Base-by-base conservation (phyloP, 495 filamentous ascomycete species). In the Stereocaulon alpinum region DNA sequence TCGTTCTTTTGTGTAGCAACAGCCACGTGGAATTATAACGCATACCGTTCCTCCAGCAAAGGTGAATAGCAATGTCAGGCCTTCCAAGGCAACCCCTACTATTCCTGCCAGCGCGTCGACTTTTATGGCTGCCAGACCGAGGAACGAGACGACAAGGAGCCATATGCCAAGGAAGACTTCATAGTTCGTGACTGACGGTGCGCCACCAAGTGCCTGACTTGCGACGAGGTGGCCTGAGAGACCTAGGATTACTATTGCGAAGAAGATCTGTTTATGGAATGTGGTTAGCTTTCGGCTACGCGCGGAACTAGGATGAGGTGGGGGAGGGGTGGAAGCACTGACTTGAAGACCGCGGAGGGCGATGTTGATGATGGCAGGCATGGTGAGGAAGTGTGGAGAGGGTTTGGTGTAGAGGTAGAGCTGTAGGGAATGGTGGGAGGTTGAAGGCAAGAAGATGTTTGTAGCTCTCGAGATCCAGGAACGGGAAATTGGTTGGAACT, bases 21-120 rank as follows among this genome's bases (percentile, higher is more conserved):
- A 18, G 58, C n/a, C 22, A 9, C 30, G 17, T 37, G 9, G 7
- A 17, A 20, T 3, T 43, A 24, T 11, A 40, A 20, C 17, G 76
- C 79, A 24, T 77, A 87, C 85, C 1, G 88, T 78, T 32, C 73
- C 85, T 17, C 76, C 80, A 55, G 76, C 77, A 67, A 88, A 79
- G 71, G 79, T 83, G 73, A 88, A 84, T 40, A 88, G 62, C 22
- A 72, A 70, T 66, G 83, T 85, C 40, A 86, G 71, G 1, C 59
- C 67, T 67, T 88, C 85, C 14, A 87, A 51, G 12, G 69, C 65
- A 58, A 83, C 65, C 66, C 78, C 69, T 55, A 84, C 63, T 47
- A 82, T 70, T 40, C 79, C 48, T 30, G 74, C 72, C 65, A 80
- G 73, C 65, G 69, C 66, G 0, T 72, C 64, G 49, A 76, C 74